Evolutionary conservation across 2,329 filamentous ascomycete genomes (phyloP).

Genomic region (Cladorrhinum sp.): DNA sequence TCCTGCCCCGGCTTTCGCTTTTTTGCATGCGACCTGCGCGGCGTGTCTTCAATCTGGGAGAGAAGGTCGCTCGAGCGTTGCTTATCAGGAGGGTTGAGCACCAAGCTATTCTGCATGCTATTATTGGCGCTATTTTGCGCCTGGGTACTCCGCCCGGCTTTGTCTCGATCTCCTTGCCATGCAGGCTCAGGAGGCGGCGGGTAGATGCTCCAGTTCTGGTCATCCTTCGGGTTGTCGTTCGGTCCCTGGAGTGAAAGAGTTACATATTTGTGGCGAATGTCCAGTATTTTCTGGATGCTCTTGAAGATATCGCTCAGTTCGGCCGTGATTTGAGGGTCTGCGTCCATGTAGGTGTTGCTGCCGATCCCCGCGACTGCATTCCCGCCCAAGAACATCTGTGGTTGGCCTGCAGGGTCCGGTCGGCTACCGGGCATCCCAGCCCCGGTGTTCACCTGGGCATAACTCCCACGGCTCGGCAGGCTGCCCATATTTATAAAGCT

Average conservation of each 20-base stretch:
- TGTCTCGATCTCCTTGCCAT: constrained; percentile 63
- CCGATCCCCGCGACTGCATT: constrained; percentile 58
- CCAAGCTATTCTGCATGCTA: constrained; percentile 48
- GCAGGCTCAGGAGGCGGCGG: constrained; percentile 87
- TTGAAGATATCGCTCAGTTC: constrained; percentile 85
- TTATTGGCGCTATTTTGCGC: constrained; percentile 38
- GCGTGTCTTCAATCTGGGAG: constrained; percentile 34
- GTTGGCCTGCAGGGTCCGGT: constrained; percentile 26
- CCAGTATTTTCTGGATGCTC: constrained; percentile 86
- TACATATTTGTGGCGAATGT: constrained; percentile 86
- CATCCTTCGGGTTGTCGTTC: constrained; percentile 84
- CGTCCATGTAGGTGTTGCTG: constrained; percentile 65
- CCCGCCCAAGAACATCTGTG: constrained; percentile 35
- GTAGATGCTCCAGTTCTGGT: constrained; percentile 81
- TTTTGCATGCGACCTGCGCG: constrained; percentile 49
- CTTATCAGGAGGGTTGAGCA: constrained; percentile 34
- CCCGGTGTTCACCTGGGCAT: constrained; percentile 20
- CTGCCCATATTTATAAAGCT: constrained; percentile 18
- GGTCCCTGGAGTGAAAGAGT: constrained; percentile 76
- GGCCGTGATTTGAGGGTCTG: constrained; percentile 74
- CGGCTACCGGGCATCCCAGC: constrained; percentile 8
- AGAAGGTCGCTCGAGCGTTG: constrained; percentile 29
- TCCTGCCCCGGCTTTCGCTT: constrained; percentile 82
- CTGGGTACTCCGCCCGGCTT: constrained; percentile 30
- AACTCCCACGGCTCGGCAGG: constrained; percentile 21